Base-by-base conservation (phyloP, 2,329 filamentous ascomycete genomes). In the Epichloe brachyelytri region DNA sequence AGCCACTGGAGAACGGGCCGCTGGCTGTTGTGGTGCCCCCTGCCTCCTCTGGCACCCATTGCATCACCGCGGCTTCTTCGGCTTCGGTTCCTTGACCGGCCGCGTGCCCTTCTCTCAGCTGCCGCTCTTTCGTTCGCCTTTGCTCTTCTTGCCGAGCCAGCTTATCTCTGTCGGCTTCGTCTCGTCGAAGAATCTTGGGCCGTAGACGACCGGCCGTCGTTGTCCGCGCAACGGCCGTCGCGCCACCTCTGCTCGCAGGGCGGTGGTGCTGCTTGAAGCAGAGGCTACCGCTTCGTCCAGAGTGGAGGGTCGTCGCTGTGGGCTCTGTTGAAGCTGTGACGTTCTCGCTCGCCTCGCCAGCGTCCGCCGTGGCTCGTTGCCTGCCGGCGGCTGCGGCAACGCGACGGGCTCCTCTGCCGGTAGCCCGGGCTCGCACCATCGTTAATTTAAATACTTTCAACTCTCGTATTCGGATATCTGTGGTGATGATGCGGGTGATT, bases 101-200 rank as follows among this genome's bases (percentile, higher is more conserved):
- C 62, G 57, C 69, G 56, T 5, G 65, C 65, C 48, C 62, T 63
- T 19, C 64, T 62, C 60, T 71, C 69, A 22, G 69, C 68, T 4
- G 68, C 68, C 4, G 65, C 68, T 46, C 67, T 64, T 46, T 70
- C 67, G 36, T 55, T 66, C 2, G 69, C 68, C 54, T 72, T 52
- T 70, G 64, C 50, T 69, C 65, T 53, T 73, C 70, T 50, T 70
- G 65, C 12, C 69, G 64, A 44, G 74, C 74, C 10, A 77, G 61
- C 48, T 57, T 68, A 49, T 74, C 71, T 59, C 74, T 65, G 48
- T 76, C 72, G 6, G 70, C 68, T 51, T 75, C 73, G 62, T 76
- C 72, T 68, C 74, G 65, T 49, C 74, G 68, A 46, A 75, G 59
- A 53, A 71, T 73, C 56, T 70, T 75, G 33, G 74, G 74, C 48